Evolutionary conservation across 495 filamentous ascomycete genomes (phyloP).

Genomic region (Clavariopsis aquatica): DNA sequence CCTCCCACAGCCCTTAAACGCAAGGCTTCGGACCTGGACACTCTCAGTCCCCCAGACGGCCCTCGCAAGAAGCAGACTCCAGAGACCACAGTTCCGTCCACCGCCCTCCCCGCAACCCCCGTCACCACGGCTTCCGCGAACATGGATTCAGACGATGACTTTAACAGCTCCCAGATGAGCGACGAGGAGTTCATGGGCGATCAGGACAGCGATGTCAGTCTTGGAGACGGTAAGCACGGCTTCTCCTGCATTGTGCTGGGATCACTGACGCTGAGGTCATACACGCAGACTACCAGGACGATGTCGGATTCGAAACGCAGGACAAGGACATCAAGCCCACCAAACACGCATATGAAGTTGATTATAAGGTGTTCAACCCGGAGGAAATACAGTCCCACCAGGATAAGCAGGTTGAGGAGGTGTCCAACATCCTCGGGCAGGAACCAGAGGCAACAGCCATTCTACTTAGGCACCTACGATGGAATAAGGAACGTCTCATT

Average conservation of each 20-base stretch:
- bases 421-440: slow-evolving; percentile 82
- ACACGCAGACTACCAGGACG: slow-evolving; percentile 57
- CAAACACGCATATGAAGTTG: slow-evolving; percentile 78
- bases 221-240: slow-evolving; percentile 21
- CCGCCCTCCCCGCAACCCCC: slow-evolving; percentile 57
- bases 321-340: slow-evolving; percentile 74
- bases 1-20: slow-evolving; percentile 77
- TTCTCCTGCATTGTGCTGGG: neutral
- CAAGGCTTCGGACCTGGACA: slow-evolving; percentile 62
- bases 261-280: slow-evolving; percentile 7
- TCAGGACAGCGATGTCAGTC: slow-evolving; percentile 64
- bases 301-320: slow-evolving; percentile 68
- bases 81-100: slow-evolving; percentile 46
- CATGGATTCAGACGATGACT: slow-evolving; percentile 98
- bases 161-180: slow-evolving; percentile 82
- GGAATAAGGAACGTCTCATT: slow-evolving; percentile 94
- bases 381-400: slow-evolving; percentile 79
- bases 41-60: slow-evolving; percentile 47
- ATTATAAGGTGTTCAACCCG: slow-evolving; percentile 77
- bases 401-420: slow-evolving; percentile 79
- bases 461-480: slow-evolving; percentile 79
- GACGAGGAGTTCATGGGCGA: slow-evolving; percentile 67
- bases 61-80: slow-evolving; percentile 50
- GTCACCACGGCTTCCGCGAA: slow-evolving; percentile 59
- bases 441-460: slow-evolving; percentile 87